Conservation (phyloP, 2,329 filamentous ascomycete genomes). For the Penicillium sp. region DNA sequence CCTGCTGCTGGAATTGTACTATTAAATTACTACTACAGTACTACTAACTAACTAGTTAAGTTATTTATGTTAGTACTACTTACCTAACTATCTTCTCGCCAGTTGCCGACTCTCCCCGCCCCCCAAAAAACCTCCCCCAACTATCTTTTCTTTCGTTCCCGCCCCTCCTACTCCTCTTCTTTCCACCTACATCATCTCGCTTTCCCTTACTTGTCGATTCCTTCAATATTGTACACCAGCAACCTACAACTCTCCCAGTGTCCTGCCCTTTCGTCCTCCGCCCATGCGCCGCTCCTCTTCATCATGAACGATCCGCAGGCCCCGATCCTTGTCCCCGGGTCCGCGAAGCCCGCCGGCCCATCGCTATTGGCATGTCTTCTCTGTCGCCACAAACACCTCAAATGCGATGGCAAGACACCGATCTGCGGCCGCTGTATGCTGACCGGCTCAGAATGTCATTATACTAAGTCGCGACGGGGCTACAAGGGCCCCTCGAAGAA, state of each 20-base stretch:
- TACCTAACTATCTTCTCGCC: too few species aligned
- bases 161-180: constrained; percentile 11
- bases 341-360: constrained; percentile 40
- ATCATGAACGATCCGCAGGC: constrained; percentile 39
- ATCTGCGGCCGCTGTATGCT: constrained; percentile 69
- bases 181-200: neutral
- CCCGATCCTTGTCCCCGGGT: constrained; percentile 20
- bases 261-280: neutral
- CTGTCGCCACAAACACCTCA: constrained; percentile 69
- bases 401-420: constrained; percentile 73
- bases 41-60: too few species aligned
- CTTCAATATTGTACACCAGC: neutral
- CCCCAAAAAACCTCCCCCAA: too few species aligned
- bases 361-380: constrained; percentile 55
- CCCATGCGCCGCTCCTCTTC: constrained; percentile 16
- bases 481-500: constrained; percentile 71
- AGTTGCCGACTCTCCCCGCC: neutral
- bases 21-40: too few species aligned
- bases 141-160: too few species aligned
- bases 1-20: too few species aligned
- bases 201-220: neutral
- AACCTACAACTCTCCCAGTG: neutral
- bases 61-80: too few species aligned
- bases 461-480: constrained; percentile 75
- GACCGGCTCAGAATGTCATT: constrained; percentile 68